A percentile compares a stretch with the other conserved stretches of the same genome.
Evolutionary conservation across 805 yeast species (phyloP).

Genomic region (Kurtzmaniella cleridarum): DNA sequence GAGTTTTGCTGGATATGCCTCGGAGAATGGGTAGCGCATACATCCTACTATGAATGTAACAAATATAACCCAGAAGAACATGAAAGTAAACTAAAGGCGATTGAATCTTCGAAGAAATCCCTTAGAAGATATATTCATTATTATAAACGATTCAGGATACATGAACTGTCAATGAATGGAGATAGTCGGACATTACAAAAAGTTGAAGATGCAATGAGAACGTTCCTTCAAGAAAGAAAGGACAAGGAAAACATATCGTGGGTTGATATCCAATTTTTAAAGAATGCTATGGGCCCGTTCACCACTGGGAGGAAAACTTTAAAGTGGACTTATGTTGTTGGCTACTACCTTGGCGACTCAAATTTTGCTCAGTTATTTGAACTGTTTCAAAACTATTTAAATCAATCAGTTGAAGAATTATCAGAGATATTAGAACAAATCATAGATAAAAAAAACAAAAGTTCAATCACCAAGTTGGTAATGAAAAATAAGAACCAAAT

Average conservation of each 20-base stretch:
- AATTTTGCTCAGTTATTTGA: slow-evolving; percentile 62
- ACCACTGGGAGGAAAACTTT: slow-evolving; percentile 67
- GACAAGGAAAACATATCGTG: slow-evolving; percentile 44
- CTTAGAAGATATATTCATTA: slow-evolving; percentile 68
- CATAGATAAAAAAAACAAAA: slow-evolving; percentile 20
- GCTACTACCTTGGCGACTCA: slow-evolving; percentile 55
- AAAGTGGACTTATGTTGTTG: slow-evolving; percentile 88
- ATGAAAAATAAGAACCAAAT: slow-evolving; percentile 32
- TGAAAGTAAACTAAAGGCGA: slow-evolving; percentile 35
- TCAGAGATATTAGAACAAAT: slow-evolving; percentile 53
- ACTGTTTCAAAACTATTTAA: slow-evolving; percentile 59
- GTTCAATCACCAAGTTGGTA: slow-evolving; percentile 19
- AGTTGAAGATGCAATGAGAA: slow-evolving; percentile 58
- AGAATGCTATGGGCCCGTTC: slow-evolving; percentile 63
- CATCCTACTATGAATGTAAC: slow-evolving; percentile 63
- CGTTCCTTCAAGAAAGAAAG: slow-evolving; percentile 49
- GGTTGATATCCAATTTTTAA: slow-evolving; percentile 82
- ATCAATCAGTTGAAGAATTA: slow-evolving; percentile 62
- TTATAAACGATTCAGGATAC: slow-evolving; percentile 68
- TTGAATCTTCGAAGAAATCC: slow-evolving; percentile 41
- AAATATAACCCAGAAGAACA: slow-evolving; percentile 33
- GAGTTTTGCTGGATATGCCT: slow-evolving; percentile 95
- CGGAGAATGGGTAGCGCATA: slow-evolving; percentile 71
- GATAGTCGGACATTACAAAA: slow-evolving; percentile 61
- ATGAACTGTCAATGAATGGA: slow-evolving; percentile 68